These are phyloP conservation scores for Raddia distichophylla DNA, from an alignment of 176 grass and related monocot species.

Conservation along the genomic window DNA sequence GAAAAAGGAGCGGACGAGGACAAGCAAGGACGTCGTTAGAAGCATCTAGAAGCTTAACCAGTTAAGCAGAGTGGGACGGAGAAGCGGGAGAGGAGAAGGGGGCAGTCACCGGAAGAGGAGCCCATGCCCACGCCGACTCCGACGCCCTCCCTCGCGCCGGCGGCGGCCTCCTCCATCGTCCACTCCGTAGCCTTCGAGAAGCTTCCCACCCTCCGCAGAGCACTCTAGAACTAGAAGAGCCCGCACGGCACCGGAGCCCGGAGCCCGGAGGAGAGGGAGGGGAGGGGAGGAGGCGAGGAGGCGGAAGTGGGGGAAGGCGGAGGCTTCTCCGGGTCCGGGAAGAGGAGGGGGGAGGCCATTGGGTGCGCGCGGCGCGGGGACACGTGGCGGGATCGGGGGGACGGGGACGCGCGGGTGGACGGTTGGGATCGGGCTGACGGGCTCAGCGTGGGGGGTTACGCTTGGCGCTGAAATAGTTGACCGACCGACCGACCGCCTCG, in stretches of 20 bases:
- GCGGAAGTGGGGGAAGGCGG: background rate
- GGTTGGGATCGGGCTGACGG: background rate
- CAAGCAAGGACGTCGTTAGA: background rate
- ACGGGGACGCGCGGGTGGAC: background rate
- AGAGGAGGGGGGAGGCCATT: background rate
- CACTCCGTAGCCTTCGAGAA: background rate
- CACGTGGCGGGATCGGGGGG: background rate
- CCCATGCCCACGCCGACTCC: background rate
- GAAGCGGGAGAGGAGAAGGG: background rate
- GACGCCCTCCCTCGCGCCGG: background rate
- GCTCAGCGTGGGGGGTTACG: background rate
- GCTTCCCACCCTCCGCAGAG: background rate
- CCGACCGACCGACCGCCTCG: background rate
- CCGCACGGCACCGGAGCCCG: background rate
- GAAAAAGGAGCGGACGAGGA: background rate
- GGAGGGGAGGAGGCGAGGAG: background rate
- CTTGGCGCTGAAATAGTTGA: slow-evolving; percentile 16
- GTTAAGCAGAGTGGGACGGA: background rate
- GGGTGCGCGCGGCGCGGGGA: background rate
- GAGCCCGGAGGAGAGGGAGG: slow-evolving; percentile 6
- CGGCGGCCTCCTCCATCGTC: slow-evolving; percentile 47
- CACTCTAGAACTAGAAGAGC: background rate
- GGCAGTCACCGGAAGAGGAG: slow-evolving; percentile 50
- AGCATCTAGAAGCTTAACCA: background rate
- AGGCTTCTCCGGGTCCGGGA: slow-evolving; percentile 7